Evolutionary conservation across 1,284 basidiomycete species (phyloP), one percentile per base, ranked within the genome.

Genomic region (Leccinum pallidistipes): DNA sequence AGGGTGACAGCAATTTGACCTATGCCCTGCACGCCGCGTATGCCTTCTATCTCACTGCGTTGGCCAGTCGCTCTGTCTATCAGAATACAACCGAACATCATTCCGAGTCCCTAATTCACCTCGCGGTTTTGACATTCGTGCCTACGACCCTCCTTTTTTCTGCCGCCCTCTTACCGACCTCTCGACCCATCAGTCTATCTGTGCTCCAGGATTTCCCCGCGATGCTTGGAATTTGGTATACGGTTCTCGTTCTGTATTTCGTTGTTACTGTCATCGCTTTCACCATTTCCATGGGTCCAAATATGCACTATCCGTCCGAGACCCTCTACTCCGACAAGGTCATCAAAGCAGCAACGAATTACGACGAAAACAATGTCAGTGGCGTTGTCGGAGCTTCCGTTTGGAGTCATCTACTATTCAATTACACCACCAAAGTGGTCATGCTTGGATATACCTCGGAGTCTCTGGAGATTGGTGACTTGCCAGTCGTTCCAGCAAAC

Each of bases 401-500:
- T n/a, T 65, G 68, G 58, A 53, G 40, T 38, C 65, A 62, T 59
- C 40, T 75, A 4, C 73, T 94, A 10, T 96, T 95, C 76, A 87
- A 86, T 12, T 95, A 94, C 73, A 92, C 90, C 29, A 92, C 90
- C 1, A 87, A 88, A 64, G 91, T 95, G 7, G 86, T 95, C 61
- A 86, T 87, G 83, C 86, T 92, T 51, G 92, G 92, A 4, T 86
- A 92, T 72, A 81, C 80, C 8, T 80, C 88, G 3, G 81, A 84
- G 62, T 88, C 85, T 59, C 82, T 95, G 61, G 91, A 95, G 68
- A 92, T 94, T 24, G 91, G 87, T 64, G 93, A 95, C 73, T 77
- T 95, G 50, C 94, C 94, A 2, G 86, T 95, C 58, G 81, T 95
- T 8, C 85, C 88, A 0, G 84, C 81, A 0, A 73, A 83, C 65